phyloP scores from a whole-genome alignment of 1,284 basidiomycete genomes.

The Sporisorium iseilematis-ciliati region DNA sequence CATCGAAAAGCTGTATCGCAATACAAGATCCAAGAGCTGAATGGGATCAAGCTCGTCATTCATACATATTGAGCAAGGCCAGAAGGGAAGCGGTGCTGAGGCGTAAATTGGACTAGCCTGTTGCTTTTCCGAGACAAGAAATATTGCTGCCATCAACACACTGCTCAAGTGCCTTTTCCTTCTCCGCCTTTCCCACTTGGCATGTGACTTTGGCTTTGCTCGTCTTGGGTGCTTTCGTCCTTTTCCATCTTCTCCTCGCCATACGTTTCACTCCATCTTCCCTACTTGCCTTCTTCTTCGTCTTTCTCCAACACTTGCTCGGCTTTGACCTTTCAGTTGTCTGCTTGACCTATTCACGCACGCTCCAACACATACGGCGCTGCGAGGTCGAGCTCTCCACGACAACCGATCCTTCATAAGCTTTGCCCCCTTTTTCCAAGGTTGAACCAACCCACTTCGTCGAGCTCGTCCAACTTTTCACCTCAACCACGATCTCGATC shows the following conservation, averaged over 20 bases:
- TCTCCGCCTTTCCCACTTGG: neutral
- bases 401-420: conserved; percentile 28
- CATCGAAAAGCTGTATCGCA: too few relatives aligned
- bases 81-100: neutral
- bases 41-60: too few relatives aligned
- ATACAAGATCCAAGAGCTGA: too few relatives aligned
- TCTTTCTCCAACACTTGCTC: conserved; percentile 1
- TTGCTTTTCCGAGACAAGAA: too few relatives aligned
- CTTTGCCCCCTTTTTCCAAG: conserved; percentile 5
- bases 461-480: neutral
- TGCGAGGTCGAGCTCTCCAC: conserved; percentile 23
- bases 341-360: conserved; percentile 16
- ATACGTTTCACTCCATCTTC: neutral
- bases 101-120: neutral
- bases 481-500: conserved; percentile 1
- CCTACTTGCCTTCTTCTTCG: conserved; percentile 1
- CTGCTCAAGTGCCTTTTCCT: conserved; percentile 2
- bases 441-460: conserved; percentile 4
- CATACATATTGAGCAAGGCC: too few relatives aligned
- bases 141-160: neutral
- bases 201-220: conserved; percentile 5
- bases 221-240: neutral
- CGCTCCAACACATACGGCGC: conserved; percentile 3
- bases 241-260: neutral
- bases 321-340: neutral